These are phyloP conservation scores for Mycena vulgaris DNA, from an alignment of 768 basidiomycete genomes.

Conservation along the genomic window DNA sequence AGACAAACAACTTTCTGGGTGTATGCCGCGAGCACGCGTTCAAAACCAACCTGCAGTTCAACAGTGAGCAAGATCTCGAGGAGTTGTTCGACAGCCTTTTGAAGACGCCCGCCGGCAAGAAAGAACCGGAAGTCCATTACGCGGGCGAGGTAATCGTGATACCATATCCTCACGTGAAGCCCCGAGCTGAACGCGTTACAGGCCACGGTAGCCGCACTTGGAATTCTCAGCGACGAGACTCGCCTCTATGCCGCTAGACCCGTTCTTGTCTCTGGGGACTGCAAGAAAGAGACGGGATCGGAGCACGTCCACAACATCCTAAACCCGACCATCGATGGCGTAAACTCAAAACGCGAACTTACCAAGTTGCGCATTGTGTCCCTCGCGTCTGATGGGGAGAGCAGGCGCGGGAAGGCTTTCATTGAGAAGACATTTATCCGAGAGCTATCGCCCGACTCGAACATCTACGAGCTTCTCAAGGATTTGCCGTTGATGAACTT, in stretches of 20 bases:
- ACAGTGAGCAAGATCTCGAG: conserved; percentile 40
- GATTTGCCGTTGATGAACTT: conserved; percentile 46
- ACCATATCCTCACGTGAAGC: conserved; percentile 1
- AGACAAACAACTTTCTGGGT: conserved; percentile 46
- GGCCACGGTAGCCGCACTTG: conserved; percentile 46
- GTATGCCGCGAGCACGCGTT: conserved; percentile 46
- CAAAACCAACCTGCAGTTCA: conserved; percentile 38
- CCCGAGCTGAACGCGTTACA: background rate
- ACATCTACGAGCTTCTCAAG: conserved; percentile 43
- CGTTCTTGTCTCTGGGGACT: conserved; percentile 43
- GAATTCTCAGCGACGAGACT: conserved; percentile 36
- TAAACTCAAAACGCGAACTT: conserved; percentile 8
- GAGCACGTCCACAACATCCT: conserved; percentile 38
- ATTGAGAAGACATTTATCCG: conserved; percentile 41
- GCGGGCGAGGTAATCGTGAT: conserved; percentile 41
- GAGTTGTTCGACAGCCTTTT: conserved; percentile 45
- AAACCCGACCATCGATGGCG: background rate
- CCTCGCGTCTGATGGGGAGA: conserved; percentile 51
- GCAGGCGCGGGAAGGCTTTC: conserved; percentile 44
- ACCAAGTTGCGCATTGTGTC: conserved; percentile 33
- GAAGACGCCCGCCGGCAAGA: conserved; percentile 46
- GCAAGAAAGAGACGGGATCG: conserved; percentile 42
- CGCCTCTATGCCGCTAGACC: conserved; percentile 42
- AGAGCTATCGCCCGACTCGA: conserved; percentile 37
- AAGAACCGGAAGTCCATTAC: conserved; percentile 41